These are phyloP conservation scores for Amanita subjunquillea DNA, from an alignment of 768 basidiomycete species.

Conservation along the genomic window DNA sequence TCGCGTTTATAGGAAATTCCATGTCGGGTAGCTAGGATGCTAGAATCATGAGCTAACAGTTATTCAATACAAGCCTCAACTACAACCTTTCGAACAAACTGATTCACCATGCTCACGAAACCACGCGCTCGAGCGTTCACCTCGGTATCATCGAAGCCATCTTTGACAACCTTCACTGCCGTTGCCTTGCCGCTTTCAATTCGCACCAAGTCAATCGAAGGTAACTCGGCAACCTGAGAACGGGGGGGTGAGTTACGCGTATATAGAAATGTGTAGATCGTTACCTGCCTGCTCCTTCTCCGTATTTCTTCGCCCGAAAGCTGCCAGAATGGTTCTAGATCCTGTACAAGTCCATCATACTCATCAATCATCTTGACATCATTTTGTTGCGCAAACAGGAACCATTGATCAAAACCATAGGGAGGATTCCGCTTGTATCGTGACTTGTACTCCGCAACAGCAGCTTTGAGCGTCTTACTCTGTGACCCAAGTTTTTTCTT, in stretches of 20 bases:
- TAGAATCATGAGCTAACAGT: conserved; percentile 2
- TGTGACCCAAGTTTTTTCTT: conserved; percentile 57
- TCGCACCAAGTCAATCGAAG: conserved; percentile 84
- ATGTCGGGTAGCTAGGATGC: conserved; percentile 71
- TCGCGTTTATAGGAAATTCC: conserved; percentile 90
- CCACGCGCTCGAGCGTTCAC: conserved; percentile 71
- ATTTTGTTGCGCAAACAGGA: conserved; percentile 64
- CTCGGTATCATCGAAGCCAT: conserved; percentile 54
- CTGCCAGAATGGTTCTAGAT: conserved; percentile 80
- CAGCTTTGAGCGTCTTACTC: conserved; percentile 68
- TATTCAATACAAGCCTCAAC: neutral
- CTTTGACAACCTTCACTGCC: conserved; percentile 42
- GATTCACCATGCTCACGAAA: conserved; percentile 65
- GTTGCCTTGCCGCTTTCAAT: conserved; percentile 52
- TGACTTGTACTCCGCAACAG: conserved; percentile 72
- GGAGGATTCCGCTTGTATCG: conserved; percentile 78
- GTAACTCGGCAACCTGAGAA: conserved; percentile 58
- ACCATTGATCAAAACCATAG: conserved; percentile 88
- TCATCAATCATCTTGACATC: conserved; percentile 80
- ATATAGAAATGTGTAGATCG: conserved; percentile 8
- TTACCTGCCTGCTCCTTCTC: conserved; percentile 47
- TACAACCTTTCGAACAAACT: conserved; percentile 54
- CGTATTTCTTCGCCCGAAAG: conserved; percentile 66
- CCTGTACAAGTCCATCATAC: conserved; percentile 70
- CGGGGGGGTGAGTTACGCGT: neutral